Evolutionary conservation across 2,329 filamentous ascomycete genomes (phyloP).

Genomic region (Nectriaceae sp.): DNA sequence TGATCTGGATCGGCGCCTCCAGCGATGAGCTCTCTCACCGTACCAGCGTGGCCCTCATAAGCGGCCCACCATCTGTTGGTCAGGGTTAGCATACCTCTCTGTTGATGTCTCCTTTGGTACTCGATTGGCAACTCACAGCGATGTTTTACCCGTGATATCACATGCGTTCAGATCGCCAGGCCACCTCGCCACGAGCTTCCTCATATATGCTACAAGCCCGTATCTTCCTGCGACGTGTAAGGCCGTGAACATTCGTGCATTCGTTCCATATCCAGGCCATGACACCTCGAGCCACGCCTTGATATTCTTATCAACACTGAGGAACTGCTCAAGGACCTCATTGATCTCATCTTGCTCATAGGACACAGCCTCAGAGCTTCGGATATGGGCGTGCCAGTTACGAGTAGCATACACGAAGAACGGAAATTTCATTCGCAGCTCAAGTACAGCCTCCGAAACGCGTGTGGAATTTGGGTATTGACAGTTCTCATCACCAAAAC

Average conservation of each 20-base stretch:
- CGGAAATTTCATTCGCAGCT: too few relatives aligned
- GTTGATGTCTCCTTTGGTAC: slow-evolving; percentile 5
- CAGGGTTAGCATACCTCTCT: slow-evolving; percentile 9
- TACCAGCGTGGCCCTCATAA: slow-evolving; percentile 17
- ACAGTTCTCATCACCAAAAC: slow-evolving; percentile 8
- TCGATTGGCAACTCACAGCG: slow-evolving; percentile 1
- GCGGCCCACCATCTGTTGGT: slow-evolving; percentile 25
- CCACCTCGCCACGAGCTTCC: slow-evolving; percentile 20
- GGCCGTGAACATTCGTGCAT: background rate
- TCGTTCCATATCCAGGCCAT: background rate
- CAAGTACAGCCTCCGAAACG: too few relatives aligned
- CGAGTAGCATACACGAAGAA: slow-evolving; percentile 12
- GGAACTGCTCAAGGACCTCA: background rate
- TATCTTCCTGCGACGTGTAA: background rate
- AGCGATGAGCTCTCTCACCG: slow-evolving; percentile 12
- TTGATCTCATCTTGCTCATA: background rate
- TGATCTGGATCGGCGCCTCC: slow-evolving; percentile 5
- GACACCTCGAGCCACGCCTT: background rate
- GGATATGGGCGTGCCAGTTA: slow-evolving; percentile 13
- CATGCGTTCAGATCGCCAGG: slow-evolving; percentile 18
- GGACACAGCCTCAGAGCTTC: slow-evolving; percentile 2
- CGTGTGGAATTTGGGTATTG: slow-evolving; percentile 8
- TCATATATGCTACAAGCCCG: background rate
- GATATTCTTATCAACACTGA: background rate
- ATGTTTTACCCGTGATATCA: slow-evolving; percentile 13